Evolutionary conservation across 768 basidiomycete species (phyloP).

Genomic region (Boletus tylopilopsis): DNA sequence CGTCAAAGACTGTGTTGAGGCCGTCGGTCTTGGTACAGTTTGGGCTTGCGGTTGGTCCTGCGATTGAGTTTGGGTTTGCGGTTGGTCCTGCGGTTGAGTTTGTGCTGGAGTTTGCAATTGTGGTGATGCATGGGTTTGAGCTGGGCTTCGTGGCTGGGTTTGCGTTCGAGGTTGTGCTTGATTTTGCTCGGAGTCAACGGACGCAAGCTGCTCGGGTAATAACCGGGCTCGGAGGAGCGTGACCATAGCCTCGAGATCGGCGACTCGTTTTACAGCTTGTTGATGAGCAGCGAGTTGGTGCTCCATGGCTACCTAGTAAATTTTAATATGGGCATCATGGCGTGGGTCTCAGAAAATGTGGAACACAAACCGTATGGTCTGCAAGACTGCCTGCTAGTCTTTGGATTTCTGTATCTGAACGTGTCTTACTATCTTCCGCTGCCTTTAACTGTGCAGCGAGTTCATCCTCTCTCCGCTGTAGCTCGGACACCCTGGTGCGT

Average conservation of each 20-base stretch:
- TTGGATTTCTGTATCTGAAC: slow-evolving; percentile 12
- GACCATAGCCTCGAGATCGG: slow-evolving; percentile 17
- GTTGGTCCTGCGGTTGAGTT: too few species aligned
- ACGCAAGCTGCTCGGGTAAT: slow-evolving; percentile 17
- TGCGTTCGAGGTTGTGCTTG: too few species aligned
- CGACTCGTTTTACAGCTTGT: slow-evolving; percentile 11
- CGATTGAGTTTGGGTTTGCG: too few species aligned
- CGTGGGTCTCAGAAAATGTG: background rate
- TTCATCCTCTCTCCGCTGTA: slow-evolving; percentile 8
- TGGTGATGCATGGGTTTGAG: too few species aligned
- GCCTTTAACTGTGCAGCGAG: slow-evolving; percentile 9
- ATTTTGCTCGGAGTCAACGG: slow-evolving; percentile 6
- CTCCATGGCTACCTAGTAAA: slow-evolving; percentile 12
- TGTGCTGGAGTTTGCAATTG: too few species aligned
- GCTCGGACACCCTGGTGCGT: slow-evolving; percentile 9
- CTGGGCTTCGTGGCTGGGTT: too few species aligned
- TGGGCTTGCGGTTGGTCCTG: background rate
- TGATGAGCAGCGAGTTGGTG: slow-evolving; percentile 9
- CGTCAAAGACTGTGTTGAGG: background rate
- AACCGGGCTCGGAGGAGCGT: slow-evolving; percentile 16
- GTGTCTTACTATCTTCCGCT: slow-evolving; percentile 7
- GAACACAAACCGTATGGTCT: slow-evolving; percentile 21
- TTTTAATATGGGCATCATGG: background rate
- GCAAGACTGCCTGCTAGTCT: slow-evolving; percentile 14
- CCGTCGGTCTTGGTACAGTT: background rate